Conservation (phyloP, 495 filamentous ascomycete species). For the Glarea lozoyensis region DNA sequence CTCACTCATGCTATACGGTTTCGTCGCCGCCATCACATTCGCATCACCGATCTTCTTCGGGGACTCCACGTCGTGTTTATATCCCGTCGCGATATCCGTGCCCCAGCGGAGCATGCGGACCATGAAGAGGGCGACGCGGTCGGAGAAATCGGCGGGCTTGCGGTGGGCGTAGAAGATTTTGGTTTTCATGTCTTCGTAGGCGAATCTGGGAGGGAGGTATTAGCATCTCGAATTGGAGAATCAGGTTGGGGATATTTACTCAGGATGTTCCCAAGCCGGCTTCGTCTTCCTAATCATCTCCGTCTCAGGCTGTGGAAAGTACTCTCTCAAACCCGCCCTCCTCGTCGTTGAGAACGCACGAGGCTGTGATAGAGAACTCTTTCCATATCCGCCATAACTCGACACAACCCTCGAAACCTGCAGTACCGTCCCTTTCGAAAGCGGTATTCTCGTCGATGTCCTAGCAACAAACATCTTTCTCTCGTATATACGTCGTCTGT, state of each 20-base stretch:
- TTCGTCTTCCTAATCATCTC: constrained; percentile 35
- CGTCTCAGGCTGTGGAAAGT: constrained; percentile 20
- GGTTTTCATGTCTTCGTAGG: constrained; percentile 50
- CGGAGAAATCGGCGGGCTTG: constrained; percentile 54
- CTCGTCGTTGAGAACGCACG: constrained; percentile 22
- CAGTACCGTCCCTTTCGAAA: no score
- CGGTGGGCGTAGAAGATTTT: constrained; percentile 60
- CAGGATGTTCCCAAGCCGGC: constrained; percentile 61
- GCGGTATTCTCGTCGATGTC: no score
- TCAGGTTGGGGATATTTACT: constrained; percentile 25
- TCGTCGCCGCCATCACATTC: constrained; percentile 30
- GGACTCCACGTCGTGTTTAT: constrained; percentile 53
- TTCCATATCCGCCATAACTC: no score
- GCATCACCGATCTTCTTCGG: constrained; percentile 31
- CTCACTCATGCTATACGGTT: constrained; percentile 56
- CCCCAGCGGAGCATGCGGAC: constrained; percentile 57
- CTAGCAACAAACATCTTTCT: no score
- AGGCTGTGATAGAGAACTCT: no score
- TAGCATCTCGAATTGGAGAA: background rate
- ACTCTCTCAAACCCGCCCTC: constrained; percentile 13
- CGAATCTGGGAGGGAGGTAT: constrained; percentile 39
- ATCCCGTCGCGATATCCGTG: constrained; percentile 62
- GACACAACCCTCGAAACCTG: no score
- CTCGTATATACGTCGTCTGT: no score
- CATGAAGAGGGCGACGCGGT: constrained; percentile 53